Evolutionary conservation across 495 filamentous ascomycete genomes (phyloP), one percentile per base, ranked within the genome.

Genomic region (Talaromyces proteolyticus): DNA sequence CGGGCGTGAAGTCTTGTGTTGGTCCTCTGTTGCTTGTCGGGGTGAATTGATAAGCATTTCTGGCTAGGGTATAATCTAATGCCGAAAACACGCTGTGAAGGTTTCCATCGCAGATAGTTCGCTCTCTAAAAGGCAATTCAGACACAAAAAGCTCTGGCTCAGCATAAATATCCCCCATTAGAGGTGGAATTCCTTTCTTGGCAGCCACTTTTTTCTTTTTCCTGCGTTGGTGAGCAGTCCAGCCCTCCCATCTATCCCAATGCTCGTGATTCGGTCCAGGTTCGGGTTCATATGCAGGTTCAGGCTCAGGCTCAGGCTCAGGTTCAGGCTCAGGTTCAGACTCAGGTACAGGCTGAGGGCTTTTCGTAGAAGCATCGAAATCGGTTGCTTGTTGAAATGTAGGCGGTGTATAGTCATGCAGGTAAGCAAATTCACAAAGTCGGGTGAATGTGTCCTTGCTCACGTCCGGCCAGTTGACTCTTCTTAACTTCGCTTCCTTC

Each of bases 61-160:
- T 36, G 29, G 29, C 7, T 72, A 73, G n/a, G 73, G 56, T 14
- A 45, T 39, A 6, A 57, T 63, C 46, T 73, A 66, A 29, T 53
- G 54, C 1, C 70, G 56, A 45, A 74, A 66, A 1, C 69, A 59
- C 1, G 60, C 53, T 0, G 57, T 57, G 46, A 69, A 76, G 47
- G 70, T 58, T 36, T 73, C 57, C 11, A 16, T 26, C 0, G 49
- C 39, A 11, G 40, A 16, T 3, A 20, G 11, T 39, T 55, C 61
- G 12, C 34, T 14, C 6, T 18, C 47, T 25, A 53, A 49, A 14
- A 4, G 12, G 17, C 55, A 57, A 17, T 42, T 42, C 19, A 17
- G 8, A 42, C 19, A n/a, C n/a, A n/a, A n/a, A n/a, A n/a, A n/a
- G n/a, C n/a, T n/a, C n/a, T n/a, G n/a, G n/a, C n/a, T n/a, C n/a